Evolutionary conservation across 306 rosid species (phyloP).

Genomic region (Malus asiatica): DNA sequence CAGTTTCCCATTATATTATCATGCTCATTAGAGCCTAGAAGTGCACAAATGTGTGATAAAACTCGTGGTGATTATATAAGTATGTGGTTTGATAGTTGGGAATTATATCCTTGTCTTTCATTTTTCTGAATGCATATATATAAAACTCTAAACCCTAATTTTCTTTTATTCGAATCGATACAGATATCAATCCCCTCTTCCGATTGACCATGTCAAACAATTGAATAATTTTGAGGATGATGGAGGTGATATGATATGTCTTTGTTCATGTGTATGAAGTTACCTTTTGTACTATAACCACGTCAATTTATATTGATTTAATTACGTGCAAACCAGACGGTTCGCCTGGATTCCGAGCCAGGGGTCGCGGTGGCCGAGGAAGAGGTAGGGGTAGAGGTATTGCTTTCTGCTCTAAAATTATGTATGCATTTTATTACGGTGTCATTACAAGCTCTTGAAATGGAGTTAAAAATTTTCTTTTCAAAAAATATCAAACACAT

Average conservation of each 20-base stretch:
- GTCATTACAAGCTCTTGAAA: not conserved
- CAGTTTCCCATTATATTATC: no score
- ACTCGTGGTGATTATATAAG: not conserved
- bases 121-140: not conserved
- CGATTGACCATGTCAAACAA: slow-evolving; percentile 78
- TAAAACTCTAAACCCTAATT: no score
- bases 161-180: slow-evolving; percentile 1
- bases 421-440: not conserved
- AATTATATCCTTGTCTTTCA: not conserved
- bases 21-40: not conserved
- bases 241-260: slow-evolving; percentile 45
- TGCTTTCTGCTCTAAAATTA: slow-evolving; percentile 4
- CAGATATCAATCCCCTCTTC: slow-evolving; percentile 82
- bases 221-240: slow-evolving; percentile 65
- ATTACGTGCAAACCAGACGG: slow-evolving; percentile 45
- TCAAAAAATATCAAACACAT: not conserved
- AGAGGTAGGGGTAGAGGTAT: slow-evolving; percentile 64
- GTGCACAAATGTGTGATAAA: not conserved
- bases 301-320: slow-evolving; percentile 2
- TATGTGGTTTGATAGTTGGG: not conserved
- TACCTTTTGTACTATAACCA: not conserved
- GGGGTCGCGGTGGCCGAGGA: slow-evolving; percentile 65
- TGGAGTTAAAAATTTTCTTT: not conserved
- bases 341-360: slow-evolving; percentile 55
- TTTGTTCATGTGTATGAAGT: not conserved